phyloP scores from a whole-genome alignment of 176 grass and related monocot genomes.

The Carex kokanica region DNA sequence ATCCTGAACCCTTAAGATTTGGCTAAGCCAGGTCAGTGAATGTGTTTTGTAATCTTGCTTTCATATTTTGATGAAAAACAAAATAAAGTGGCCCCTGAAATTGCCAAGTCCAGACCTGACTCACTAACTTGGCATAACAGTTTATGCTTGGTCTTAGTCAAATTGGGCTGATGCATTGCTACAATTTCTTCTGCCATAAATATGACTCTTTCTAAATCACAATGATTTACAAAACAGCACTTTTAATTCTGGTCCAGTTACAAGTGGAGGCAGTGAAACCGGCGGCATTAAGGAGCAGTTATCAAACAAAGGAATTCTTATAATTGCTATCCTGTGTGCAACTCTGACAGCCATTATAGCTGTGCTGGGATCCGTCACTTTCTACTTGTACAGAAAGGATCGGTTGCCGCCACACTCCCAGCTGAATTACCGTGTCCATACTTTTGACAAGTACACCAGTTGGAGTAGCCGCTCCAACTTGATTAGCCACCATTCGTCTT shows the following conservation, averaged over 20 bases:
- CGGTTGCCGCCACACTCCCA: slow-evolving; percentile 33
- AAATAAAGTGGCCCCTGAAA: neutral
- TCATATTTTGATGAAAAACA: neutral
- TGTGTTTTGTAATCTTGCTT: neutral
- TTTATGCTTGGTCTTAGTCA: neutral
- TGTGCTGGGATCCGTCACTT: slow-evolving; percentile 43
- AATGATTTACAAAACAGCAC: neutral
- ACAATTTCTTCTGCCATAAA: neutral
- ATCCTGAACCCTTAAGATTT: neutral
- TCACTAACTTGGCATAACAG: neutral
- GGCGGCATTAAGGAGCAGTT: slow-evolving; percentile 38
- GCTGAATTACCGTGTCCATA: slow-evolving; percentile 36
- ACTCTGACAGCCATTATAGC: slow-evolving; percentile 52
- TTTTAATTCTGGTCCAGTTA: slow-evolving; percentile 24
- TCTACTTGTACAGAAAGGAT: slow-evolving; percentile 73
- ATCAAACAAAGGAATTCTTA: slow-evolving; percentile 51
- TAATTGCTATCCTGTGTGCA: slow-evolving; percentile 67
- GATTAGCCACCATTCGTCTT: slow-evolving; percentile 64
- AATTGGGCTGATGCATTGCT: neutral
- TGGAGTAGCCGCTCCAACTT: slow-evolving; percentile 83
- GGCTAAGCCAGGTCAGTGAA: neutral
- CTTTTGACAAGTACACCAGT: slow-evolving; percentile 66
- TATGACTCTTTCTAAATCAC: neutral
- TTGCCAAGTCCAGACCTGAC: neutral
- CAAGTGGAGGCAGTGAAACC: slow-evolving; percentile 44